Percentiles rank a stretch among this genome's conserved stretches.
Evolutionary conservation across 75 land plant species (phyloP).

Genomic region (Picea sitchensis): DNA sequence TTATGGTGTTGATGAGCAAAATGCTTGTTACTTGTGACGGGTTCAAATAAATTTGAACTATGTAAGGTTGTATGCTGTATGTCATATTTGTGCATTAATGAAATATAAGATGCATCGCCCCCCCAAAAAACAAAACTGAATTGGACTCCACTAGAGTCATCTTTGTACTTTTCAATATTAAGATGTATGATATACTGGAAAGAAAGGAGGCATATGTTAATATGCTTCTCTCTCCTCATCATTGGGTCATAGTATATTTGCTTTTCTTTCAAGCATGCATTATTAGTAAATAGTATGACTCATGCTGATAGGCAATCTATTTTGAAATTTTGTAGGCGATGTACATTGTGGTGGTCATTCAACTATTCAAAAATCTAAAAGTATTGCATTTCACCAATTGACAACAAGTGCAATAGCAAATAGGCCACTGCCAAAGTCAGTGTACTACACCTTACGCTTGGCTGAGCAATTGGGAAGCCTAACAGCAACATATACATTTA

Average conservation of each 20-base stretch:
- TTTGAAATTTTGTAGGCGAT: conserved; percentile 30
- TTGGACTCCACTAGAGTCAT: not conserved
- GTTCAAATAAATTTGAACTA: not conserved
- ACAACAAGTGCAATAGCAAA: conserved; percentile 53
- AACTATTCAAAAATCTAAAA: conserved; percentile 17
- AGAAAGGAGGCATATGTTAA: not conserved
- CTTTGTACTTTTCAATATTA: not conserved
- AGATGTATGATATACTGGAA: not conserved
- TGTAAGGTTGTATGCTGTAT: too few relatives aligned
- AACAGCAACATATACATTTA: conserved; percentile 15
- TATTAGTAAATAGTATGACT: not conserved
- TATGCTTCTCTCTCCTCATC: not conserved
- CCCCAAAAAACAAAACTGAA: too few relatives aligned
- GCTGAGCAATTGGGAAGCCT: conserved; percentile 35
- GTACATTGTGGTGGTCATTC: conserved; percentile 60
- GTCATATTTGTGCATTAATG: too few relatives aligned
- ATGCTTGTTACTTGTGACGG: not conserved
- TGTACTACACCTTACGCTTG: conserved; percentile 39
- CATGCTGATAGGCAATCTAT: not conserved
- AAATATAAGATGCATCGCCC: too few relatives aligned
- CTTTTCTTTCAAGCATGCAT: not conserved
- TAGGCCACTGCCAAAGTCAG: conserved; percentile 41
- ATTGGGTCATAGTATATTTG: not conserved
- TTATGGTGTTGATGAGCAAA: not conserved
- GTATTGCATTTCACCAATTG: conserved; percentile 31